Conservation (phyloP, 2,329 filamentous ascomycete genomes). For the Ophiocordyceps camponoti-leonardi region DNA sequence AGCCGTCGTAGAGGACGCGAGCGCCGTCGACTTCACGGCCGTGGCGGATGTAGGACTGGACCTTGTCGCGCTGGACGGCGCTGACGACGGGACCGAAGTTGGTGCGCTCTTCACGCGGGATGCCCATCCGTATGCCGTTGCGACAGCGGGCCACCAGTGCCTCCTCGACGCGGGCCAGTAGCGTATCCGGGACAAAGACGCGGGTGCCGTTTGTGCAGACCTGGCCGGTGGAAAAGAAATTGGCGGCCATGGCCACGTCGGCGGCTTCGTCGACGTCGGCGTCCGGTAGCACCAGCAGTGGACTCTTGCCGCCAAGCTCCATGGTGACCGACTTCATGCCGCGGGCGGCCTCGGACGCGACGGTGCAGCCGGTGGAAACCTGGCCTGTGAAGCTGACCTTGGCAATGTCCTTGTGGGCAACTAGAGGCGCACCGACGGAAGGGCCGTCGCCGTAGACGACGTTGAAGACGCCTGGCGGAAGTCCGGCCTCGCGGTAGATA, state of each 20-base stretch:
- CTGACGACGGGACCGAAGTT: conserved; percentile 80
- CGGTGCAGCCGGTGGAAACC: conserved; percentile 67
- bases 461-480: conserved; percentile 75
- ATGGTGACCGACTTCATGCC: conserved; percentile 85
- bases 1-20: conserved; percentile 55
- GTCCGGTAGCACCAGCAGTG: conserved; percentile 64
- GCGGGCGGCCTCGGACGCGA: conserved; percentile 56
- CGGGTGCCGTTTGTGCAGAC: conserved; percentile 87
- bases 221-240: conserved; percentile 82
- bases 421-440: conserved; percentile 54
- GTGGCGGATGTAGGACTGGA: conserved; percentile 57
- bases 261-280: conserved; percentile 66
- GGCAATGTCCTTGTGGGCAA: conserved; percentile 52
- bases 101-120: conserved; percentile 52
- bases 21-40: conserved; percentile 60
- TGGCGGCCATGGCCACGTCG: conserved; percentile 82
- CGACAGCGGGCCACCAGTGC: conserved; percentile 31
- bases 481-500: conserved; percentile 61
- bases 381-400: conserved; percentile 88
- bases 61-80: conserved; percentile 57
- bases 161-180: conserved; percentile 53
- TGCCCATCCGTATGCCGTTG: conserved; percentile 59
- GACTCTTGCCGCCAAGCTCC: conserved; percentile 81
- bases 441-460: conserved; percentile 68
- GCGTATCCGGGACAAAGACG: conserved; percentile 56